Evolutionary conservation across 768 basidiomycete species (phyloP).

Genomic region (Auricularia cornea): DNA sequence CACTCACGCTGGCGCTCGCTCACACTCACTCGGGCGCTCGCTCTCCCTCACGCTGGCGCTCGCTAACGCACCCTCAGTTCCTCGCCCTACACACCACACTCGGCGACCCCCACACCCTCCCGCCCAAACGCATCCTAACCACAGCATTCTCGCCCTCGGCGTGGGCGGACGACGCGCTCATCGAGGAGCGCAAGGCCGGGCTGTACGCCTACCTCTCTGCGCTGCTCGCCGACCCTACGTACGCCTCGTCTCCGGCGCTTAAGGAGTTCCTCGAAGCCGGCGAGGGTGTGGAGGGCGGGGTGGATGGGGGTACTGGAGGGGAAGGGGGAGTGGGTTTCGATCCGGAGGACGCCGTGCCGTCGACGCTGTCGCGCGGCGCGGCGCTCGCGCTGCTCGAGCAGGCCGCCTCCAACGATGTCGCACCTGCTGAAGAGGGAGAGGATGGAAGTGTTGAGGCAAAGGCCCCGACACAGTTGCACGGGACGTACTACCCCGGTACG

Average conservation of each 20-base stretch:
- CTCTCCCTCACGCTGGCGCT: too few species aligned
- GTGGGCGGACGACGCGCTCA: conserved; percentile 45
- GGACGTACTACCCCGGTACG: neutral
- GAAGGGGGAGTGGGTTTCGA: too few species aligned
- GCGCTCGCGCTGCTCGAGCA: conserved; percentile 18
- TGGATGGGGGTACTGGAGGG: too few species aligned
- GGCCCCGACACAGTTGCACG: neutral
- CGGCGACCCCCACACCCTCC: conserved; percentile 31
- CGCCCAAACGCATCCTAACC: conserved; percentile 43
- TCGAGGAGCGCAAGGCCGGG: conserved; percentile 43
- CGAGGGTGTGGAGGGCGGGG: neutral
- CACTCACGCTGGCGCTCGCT: too few species aligned
- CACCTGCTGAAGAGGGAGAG: neutral
- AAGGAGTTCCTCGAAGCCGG: conserved; percentile 30
- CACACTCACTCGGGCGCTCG: too few species aligned
- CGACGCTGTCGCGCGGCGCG: conserved; percentile 35
- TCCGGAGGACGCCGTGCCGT: conserved; percentile 39
- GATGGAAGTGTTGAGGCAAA: neutral
- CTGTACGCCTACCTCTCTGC: conserved; percentile 34
- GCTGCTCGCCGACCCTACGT: conserved; percentile 29
- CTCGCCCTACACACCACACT: conserved; percentile 32
- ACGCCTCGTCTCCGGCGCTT: conserved; percentile 26
- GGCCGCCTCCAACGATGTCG: neutral
- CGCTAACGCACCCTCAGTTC: too few species aligned
- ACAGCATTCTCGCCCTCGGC: conserved; percentile 42